Evolutionary conservation across 768 basidiomycete genomes (phyloP).

Genomic region (Kwoniella bestiolae): DNA sequence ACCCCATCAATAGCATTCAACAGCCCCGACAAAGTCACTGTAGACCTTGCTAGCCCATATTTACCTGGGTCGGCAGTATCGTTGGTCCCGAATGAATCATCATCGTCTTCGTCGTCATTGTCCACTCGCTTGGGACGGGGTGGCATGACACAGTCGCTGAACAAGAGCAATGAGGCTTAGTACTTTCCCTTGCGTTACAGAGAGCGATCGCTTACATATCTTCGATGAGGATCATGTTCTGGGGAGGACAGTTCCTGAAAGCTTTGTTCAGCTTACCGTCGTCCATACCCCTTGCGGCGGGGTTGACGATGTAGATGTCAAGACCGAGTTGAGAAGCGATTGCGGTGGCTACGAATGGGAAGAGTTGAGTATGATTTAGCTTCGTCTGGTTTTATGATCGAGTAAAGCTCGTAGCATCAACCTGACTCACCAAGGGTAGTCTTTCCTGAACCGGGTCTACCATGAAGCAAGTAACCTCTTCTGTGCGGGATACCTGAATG

Average conservation of each 20-base stretch:
- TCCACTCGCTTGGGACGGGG: constrained; percentile 2
- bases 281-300: constrained; percentile 56
- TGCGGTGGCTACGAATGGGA: constrained; percentile 59
- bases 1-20: constrained; percentile 46
- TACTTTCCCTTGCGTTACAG: background rate
- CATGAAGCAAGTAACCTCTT: constrained; percentile 47
- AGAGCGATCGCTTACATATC: constrained; percentile 63
- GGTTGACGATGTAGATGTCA: constrained; percentile 80
- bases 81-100: background rate
- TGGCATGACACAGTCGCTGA: constrained; percentile 41
- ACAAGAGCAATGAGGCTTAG: background rate
- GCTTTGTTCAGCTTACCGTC: constrained; percentile 82
- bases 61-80: constrained; percentile 10
- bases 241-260: constrained; percentile 83
- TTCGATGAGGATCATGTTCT: constrained; percentile 84
- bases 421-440: constrained; percentile 40
- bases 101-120: background rate
- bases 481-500: constrained; percentile 52
- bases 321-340: constrained; percentile 86
- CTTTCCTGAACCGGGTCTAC: constrained; percentile 46
- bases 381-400: too few relatives aligned
- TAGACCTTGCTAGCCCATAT: constrained; percentile 27
- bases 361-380: too few relatives aligned
- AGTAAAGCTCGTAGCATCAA: too few relatives aligned
- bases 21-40: constrained; percentile 52